A percentile compares a stretch with the other conserved stretches of the same genome.
Conservation (phyloP, 2,329 filamentous ascomycete species). For the Botrytis squamosa region DNA sequence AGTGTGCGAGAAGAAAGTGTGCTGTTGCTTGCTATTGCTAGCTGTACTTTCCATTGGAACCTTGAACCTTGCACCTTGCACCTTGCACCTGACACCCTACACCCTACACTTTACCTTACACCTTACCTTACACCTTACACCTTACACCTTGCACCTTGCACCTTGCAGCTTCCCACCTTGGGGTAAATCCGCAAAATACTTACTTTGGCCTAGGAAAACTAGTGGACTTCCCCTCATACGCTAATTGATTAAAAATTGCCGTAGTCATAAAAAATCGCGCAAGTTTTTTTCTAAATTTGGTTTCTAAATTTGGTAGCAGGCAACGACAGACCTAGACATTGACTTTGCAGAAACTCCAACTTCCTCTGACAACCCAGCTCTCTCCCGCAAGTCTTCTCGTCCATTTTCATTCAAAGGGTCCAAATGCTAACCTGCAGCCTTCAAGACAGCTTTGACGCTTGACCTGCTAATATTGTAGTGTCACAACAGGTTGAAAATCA, state of each 20-base stretch:
- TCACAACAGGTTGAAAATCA: conserved; percentile 18
- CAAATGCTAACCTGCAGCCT: background rate
- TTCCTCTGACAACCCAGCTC: background rate
- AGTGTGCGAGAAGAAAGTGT: background rate
- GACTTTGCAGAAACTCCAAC: background rate
- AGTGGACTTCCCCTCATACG: background rate
- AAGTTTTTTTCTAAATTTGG: conserved; percentile 5
- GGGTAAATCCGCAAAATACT: background rate
- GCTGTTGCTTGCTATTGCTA: background rate
- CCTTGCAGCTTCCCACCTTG: background rate
- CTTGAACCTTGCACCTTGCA: background rate
- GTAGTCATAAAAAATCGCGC: background rate
- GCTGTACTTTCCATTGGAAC: background rate
- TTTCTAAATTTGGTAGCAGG: background rate
- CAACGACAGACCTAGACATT: background rate
- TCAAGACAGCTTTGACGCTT: background rate
- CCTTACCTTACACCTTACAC: background rate
- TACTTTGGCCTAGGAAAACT: background rate
- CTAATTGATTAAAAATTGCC: background rate
- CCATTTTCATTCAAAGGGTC: background rate
- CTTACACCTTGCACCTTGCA: background rate
- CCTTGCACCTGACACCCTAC: background rate
- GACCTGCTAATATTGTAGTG: conserved; percentile 7
- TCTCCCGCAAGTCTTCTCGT: background rate
- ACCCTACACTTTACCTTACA: too few species aligned